phyloP scores from a whole-genome alignment of 352 stramenopile genomes.

The Phytopythium chamaehyphon region DNA sequence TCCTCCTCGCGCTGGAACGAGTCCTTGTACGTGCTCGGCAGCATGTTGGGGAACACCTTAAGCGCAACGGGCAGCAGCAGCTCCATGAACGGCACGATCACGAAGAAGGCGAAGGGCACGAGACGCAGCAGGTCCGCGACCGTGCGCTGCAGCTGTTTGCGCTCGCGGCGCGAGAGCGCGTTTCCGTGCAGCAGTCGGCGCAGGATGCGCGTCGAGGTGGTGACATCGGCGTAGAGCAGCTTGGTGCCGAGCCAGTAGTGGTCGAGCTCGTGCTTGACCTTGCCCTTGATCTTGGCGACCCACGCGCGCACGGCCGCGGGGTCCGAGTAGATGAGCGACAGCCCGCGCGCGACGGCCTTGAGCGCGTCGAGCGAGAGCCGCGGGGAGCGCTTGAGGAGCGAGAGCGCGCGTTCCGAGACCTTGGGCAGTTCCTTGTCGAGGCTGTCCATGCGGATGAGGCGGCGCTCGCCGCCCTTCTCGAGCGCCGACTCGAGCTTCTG shows the following conservation, averaged over 20 bases:
- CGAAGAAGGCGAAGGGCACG: slow-evolving; percentile 97
- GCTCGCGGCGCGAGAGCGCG: slow-evolving; percentile 92
- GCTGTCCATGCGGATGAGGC: slow-evolving; percentile 75
- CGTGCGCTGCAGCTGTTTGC: slow-evolving; percentile 96
- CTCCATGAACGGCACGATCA: slow-evolving; percentile 99
- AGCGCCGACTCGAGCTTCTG: slow-evolving; percentile 74
- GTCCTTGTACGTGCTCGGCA: slow-evolving; percentile 96
- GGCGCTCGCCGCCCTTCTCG: slow-evolving; percentile 73
- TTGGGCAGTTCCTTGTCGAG: slow-evolving; percentile 76
- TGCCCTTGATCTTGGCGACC: slow-evolving; percentile 65
- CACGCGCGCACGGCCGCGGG: slow-evolving; percentile 59
- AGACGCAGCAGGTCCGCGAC: slow-evolving; percentile 96
- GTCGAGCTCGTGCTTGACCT: slow-evolving; percentile 89
- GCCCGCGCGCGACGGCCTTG: slow-evolving; percentile 50
- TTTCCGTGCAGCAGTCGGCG: slow-evolving; percentile 90
- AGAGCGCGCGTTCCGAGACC: slow-evolving; percentile 59
- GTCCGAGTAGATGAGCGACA: slow-evolving; percentile 62
- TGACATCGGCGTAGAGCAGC: slow-evolving; percentile 94
- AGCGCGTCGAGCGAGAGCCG: slow-evolving; percentile 50
- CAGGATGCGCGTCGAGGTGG: slow-evolving; percentile 92
- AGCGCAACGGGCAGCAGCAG: slow-evolving; percentile 96
- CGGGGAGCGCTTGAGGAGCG: slow-evolving; percentile 65
- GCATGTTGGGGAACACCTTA: slow-evolving; percentile 99
- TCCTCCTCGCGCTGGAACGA: slow-evolving; percentile 96
- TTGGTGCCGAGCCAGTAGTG: slow-evolving; percentile 98